Evolutionary conservation across 345 rosid species (phyloP).

Genomic region (Populus euphratica): DNA sequence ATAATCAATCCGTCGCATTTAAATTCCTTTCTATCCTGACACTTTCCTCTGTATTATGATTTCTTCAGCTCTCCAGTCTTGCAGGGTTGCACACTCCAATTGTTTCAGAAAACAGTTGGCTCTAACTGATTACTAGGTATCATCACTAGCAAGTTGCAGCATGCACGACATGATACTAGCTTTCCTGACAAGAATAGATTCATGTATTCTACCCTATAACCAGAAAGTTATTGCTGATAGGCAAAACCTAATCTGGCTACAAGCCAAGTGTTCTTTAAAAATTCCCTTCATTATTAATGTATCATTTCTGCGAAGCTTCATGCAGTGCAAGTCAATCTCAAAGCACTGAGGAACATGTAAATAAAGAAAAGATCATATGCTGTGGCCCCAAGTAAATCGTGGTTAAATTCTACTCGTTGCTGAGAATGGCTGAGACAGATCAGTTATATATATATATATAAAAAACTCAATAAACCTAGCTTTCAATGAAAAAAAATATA

Average conservation of each 20-base stretch:
- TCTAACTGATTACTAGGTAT: not conserved
- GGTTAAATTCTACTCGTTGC: not conserved
- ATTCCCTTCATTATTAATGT: not conserved
- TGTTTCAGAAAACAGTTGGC: not conserved
- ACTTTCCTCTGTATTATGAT: not conserved
- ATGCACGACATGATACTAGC: not conserved
- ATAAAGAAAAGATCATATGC: not conserved
- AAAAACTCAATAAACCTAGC: not conserved
- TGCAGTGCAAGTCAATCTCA: not conserved
- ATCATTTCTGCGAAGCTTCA: not conserved
- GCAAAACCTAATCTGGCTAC: not conserved
- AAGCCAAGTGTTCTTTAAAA: not conserved
- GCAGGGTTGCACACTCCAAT: not conserved
- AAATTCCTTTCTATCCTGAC: not conserved
- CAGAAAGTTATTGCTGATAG: not conserved
- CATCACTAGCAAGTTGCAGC: not conserved
- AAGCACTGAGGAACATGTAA: not conserved
- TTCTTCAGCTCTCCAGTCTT: not conserved
- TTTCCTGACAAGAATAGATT: slow-evolving; percentile 2
- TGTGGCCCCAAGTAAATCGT: not conserved
- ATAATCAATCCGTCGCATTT: not conserved
- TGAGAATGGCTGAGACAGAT: not conserved
- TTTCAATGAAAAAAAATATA: not conserved
- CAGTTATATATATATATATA: too few species aligned
- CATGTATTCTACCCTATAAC: not conserved